These are phyloP conservation scores for Ailanthus altissimus DNA, from an alignment of 345 rosid genomes.

Conservation along the genomic window DNA sequence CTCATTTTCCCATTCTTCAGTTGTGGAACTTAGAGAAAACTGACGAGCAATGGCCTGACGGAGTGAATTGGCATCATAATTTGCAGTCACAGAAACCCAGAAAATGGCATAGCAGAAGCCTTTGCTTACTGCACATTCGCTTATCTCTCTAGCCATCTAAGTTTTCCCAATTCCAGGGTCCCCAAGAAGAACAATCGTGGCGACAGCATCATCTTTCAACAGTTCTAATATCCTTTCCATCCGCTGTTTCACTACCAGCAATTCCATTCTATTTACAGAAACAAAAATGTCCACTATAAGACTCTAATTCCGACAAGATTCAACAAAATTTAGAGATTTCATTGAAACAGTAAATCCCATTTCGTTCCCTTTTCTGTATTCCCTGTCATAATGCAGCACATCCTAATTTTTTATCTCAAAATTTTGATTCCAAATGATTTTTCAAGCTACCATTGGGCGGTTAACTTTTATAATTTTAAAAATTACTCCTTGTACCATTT, in stretches of 20 bases:
- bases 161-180: constrained; percentile 30
- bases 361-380: too few species aligned
- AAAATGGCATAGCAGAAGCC: constrained; percentile 21
- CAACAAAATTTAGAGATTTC: too few species aligned
- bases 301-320: too few species aligned
- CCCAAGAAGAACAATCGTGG: constrained; percentile 30
- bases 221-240: neutral
- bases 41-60: constrained; percentile 41
- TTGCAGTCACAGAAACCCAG: constrained; percentile 34
- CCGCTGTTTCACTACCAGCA: neutral
- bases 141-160: constrained; percentile 22
- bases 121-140: neutral
- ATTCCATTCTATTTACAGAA: too few species aligned
- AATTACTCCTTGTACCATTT: too few species aligned
- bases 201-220: neutral
- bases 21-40: constrained; percentile 25
- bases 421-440: too few species aligned
- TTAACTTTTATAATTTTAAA: too few species aligned
- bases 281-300: too few species aligned
- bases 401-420: too few species aligned
- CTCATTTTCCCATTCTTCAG: constrained; percentile 36
- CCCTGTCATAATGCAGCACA: too few species aligned
- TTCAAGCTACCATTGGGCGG: too few species aligned
- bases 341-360: too few species aligned
- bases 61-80: constrained; percentile 22